These are phyloP conservation scores for Hemileccinum rubropunctum DNA, from an alignment of 768 basidiomycete species.

Conservation along the genomic window DNA sequence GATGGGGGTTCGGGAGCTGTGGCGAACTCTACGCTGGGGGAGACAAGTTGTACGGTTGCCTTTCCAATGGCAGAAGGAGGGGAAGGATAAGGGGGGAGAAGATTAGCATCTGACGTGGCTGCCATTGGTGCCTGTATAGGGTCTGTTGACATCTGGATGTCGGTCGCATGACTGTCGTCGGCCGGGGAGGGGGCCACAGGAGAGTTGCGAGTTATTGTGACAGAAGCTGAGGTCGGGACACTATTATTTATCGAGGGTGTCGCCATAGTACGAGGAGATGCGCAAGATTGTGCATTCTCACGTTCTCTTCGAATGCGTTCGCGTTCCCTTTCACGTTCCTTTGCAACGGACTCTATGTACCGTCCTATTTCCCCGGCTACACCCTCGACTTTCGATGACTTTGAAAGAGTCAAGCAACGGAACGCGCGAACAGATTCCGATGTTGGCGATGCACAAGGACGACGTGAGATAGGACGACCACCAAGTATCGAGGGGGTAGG, in stretches of 20 bases:
- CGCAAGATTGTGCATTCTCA: slow-evolving; percentile 41
- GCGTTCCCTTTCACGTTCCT: slow-evolving; percentile 75
- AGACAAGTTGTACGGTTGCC: slow-evolving; percentile 4
- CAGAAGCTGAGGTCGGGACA: slow-evolving; percentile 7
- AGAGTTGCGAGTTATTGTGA: slow-evolving; percentile 10
- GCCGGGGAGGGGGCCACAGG: slow-evolving; percentile 13
- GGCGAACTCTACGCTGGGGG: slow-evolving; percentile 22
- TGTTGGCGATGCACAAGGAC: slow-evolving; percentile 34
- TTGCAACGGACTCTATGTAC: slow-evolving; percentile 74
- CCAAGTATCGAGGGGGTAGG: slow-evolving; percentile 10
- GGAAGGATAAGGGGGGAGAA: slow-evolving; percentile 49
- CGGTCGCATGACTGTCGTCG: slow-evolving; percentile 11
- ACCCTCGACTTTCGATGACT: slow-evolving; percentile 46
- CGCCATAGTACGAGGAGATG: slow-evolving; percentile 23
- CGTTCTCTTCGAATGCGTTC: slow-evolving; percentile 69
- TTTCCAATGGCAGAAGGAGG: slow-evolving; percentile 49
- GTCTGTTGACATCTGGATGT: slow-evolving; percentile 19
- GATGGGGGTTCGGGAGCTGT: slow-evolving; percentile 14
- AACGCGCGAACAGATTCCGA: slow-evolving; percentile 42
- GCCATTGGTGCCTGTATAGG: slow-evolving; percentile 12
- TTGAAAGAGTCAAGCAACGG: slow-evolving; percentile 51
- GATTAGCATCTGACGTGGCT: slow-evolving; percentile 17
- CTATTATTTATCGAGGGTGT: slow-evolving; percentile 22
- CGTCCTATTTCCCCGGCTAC: slow-evolving; percentile 61
- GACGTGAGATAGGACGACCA: slow-evolving; percentile 32